phyloP scores from a whole-genome alignment of 73 alveolate genomes.

The Uronychia binucleata region DNA sequence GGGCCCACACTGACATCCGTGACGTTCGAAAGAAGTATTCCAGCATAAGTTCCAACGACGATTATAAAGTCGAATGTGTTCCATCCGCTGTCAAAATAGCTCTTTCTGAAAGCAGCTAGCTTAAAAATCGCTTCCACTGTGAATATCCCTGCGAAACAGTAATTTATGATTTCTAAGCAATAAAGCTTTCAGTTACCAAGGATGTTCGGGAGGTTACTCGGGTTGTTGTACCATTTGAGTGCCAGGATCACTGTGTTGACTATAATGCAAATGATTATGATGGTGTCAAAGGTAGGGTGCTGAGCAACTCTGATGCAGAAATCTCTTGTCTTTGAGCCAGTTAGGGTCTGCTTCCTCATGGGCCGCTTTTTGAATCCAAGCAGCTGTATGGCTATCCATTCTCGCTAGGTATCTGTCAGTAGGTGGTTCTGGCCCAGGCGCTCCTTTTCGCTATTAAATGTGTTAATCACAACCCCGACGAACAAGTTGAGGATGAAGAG shows the following conservation, averaged over 20 bases:
- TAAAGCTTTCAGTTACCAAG: too few relatives aligned
- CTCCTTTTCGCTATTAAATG: conserved; percentile 7
- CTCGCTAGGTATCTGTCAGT: not conserved
- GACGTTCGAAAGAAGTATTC: conserved; percentile 21
- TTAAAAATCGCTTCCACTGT: conserved; percentile 2
- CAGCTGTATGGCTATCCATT: conserved; percentile 5
- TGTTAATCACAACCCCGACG: conserved; percentile 21
- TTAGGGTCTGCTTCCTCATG: not conserved
- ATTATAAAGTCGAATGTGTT: conserved; percentile 74
- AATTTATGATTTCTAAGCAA: not conserved
- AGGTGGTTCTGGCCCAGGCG: not conserved
- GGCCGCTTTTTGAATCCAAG: not conserved
- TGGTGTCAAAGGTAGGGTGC: not conserved
- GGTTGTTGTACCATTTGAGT: too few relatives aligned
- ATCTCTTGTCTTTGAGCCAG: not conserved
- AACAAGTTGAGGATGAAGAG: conserved; percentile 11
- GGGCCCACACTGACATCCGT: conserved; percentile 13
- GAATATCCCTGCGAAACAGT: not conserved
- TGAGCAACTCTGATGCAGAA: not conserved
- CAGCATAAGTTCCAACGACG: conserved; percentile 35
- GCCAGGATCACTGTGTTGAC: conserved; percentile 14
- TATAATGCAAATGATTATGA: not conserved
- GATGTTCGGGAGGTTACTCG: too few relatives aligned
- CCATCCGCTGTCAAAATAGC: conserved; percentile 67
- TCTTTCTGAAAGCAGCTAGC: conserved; percentile 24